Conservation (phyloP, 2,329 filamentous ascomycete genomes). For the Trichoderma breve region DNA sequence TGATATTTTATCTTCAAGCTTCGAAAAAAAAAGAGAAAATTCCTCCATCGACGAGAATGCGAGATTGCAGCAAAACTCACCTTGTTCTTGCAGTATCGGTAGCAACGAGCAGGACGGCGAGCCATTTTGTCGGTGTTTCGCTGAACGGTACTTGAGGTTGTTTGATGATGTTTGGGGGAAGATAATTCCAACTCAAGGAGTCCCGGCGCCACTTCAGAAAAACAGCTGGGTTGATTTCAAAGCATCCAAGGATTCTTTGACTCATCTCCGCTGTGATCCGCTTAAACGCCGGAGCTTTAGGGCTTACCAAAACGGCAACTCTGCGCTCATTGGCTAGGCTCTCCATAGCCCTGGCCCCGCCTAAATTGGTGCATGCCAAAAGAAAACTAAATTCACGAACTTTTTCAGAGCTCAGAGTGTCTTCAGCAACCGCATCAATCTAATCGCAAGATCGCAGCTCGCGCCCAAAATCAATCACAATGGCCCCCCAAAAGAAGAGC, state of each 20-base stretch:
- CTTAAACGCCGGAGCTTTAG: conserved; percentile 42
- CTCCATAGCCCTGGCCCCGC: conserved; percentile 27
- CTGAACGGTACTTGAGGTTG: conserved; percentile 31
- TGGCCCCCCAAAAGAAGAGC: conserved; percentile 70
- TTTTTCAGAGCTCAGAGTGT: conserved; percentile 25
- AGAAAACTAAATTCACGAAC: conserved; percentile 27
- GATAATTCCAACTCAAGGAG: conserved; percentile 30
- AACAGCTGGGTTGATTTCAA: conserved; percentile 51
- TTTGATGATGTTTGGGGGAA: conserved; percentile 38
- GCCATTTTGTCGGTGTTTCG: conserved; percentile 84
- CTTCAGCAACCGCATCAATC: conserved; percentile 33
- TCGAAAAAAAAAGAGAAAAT: conserved; percentile 8
- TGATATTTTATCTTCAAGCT: conserved; percentile 1
- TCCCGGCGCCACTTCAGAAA: conserved; percentile 31
- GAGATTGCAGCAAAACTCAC: conserved; percentile 50
- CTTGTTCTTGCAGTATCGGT: conserved; percentile 99
- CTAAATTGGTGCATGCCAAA: conserved; percentile 16
- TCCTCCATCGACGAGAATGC: conserved; percentile 4
- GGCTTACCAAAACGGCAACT: conserved; percentile 28
- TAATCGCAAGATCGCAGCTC: conserved; percentile 26
- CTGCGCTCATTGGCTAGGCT: conserved; percentile 31
- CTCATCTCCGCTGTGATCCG: conserved; percentile 33
- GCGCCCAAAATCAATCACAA: conserved; percentile 51
- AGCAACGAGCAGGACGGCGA: conserved; percentile 98
- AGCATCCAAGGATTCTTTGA: conserved; percentile 41